Evolutionary conservation across 2,329 filamentous ascomycete genomes (phyloP).

Genomic region (Zymoseptoria ardabiliae): DNA sequence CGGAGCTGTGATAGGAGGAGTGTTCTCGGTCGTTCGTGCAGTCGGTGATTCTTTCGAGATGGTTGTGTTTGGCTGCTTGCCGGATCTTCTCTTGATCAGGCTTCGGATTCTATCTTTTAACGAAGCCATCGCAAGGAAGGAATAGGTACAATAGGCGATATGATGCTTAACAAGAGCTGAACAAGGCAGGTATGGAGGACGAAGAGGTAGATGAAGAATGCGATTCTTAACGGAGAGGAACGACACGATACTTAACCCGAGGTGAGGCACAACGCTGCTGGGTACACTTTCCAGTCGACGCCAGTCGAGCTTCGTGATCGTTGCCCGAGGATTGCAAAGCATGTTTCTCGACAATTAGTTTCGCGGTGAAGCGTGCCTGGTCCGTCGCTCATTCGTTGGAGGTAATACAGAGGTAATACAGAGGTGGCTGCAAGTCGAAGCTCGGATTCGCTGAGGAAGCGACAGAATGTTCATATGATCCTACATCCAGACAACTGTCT

Average conservation of each 20-base stretch:
- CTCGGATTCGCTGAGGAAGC: slow-evolving; percentile 7
- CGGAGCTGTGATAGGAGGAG: slow-evolving; percentile 1
- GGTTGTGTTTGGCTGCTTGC: slow-evolving; percentile 1
- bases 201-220: not conserved
- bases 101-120: slow-evolving; percentile 17
- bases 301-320: not conserved
- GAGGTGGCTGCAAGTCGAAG: slow-evolving; percentile 8
- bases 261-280: not conserved
- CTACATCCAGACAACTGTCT: not conserved
- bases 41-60: not conserved
- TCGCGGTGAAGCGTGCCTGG: not conserved
- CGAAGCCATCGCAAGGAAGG: slow-evolving; percentile 4
- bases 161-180: not conserved
- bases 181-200: not conserved
- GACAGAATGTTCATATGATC: not conserved
- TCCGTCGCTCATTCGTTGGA: not conserved
- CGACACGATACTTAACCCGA: not conserved
- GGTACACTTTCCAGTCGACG: not conserved
- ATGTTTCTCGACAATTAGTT: not conserved
- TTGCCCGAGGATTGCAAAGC: too few relatives aligned
- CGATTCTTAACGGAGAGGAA: not conserved
- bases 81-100: slow-evolving; percentile 10
- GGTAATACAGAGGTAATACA: not conserved
- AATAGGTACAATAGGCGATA: not conserved
- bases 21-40: not conserved